A percentile compares a stretch with the other conserved stretches of the same genome.
Conservation (phyloP, 202 grass and related monocot genomes). For the Digitaria exilis region DNA sequence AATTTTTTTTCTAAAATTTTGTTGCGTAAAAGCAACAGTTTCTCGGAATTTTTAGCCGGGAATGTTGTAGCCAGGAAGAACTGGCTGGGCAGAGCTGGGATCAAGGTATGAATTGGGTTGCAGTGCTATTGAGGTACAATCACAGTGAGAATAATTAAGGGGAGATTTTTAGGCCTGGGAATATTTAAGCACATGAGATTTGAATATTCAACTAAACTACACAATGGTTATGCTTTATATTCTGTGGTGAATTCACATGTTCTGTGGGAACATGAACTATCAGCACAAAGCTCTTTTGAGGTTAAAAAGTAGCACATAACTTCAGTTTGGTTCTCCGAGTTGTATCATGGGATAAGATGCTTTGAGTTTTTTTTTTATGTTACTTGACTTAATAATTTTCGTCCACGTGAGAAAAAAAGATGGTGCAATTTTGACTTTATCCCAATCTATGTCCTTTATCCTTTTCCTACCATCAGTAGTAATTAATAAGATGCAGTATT, state of each 20-base stretch:
- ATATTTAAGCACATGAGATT: background rate
- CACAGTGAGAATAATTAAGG: background rate
- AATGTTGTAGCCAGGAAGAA: background rate
- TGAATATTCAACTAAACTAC: background rate
- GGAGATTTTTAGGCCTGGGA: background rate
- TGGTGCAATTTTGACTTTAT: background rate
- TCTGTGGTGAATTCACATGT: background rate
- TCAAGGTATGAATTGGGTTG: background rate
- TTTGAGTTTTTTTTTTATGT: background rate
- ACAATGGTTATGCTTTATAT: background rate
- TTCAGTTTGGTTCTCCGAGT: background rate
- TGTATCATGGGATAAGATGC: background rate
- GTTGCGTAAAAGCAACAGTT: background rate
- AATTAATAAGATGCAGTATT: background rate
- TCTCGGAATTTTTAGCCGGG: constrained; percentile 24
- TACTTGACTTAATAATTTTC: constrained; percentile 12
- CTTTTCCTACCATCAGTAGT: background rate
- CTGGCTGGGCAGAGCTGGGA: background rate
- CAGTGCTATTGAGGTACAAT: background rate
- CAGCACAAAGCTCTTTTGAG: background rate
- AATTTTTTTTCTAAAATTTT: background rate
- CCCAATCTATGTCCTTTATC: background rate
- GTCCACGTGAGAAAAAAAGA: too few species aligned
- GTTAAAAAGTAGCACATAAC: background rate
- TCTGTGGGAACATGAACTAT: background rate